Evolutionary conservation across 768 basidiomycete species (phyloP), one percentile per base, ranked within the genome.

Genomic region (Cystofilobasidium macerans): DNA sequence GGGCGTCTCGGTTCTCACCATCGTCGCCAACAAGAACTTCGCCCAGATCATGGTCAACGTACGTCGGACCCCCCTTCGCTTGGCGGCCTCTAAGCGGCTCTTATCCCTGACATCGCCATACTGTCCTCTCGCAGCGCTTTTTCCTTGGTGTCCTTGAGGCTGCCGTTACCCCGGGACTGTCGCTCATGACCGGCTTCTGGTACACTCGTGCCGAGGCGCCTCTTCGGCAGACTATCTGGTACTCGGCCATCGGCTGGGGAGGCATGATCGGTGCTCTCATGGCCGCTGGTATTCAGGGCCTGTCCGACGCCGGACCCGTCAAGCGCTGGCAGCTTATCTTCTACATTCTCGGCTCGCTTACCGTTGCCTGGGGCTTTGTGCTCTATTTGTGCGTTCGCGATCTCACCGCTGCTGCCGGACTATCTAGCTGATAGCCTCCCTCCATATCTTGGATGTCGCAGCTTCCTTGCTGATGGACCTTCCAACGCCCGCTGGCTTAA

Each of bases 211-310:
- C 28, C n/a, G 58, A 66, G 51, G 18, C 35, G 11, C 60, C 60
- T 5, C 47, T 75, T 5, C 69, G 74, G 26, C 76, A 77, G 62
- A 75, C 73, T 0, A 75, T 77, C 66, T 77, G 76, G 76, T 76
- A 63, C 53, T 42, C 28, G 0, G 70, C 73, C 11, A 70, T 77
- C 35, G 75, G 75, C 30, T 74, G 71, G 70, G 76, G 76, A 35
- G 76, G 76, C 12, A 75, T 77, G 73, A 73, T 77, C 62, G 76
- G 76, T 30, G 56, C 71, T 20, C 66, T 76, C 24, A 75, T 76
- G 75, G 76, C 75, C 3, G 76, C 76, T 18, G 76, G 74, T 48
- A 75, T 76, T 67, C 48, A 48, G 3, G 35, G 42, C 3, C 42
- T 64, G 20, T 33, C n/a, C 4, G 56, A 63, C 36, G 14, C 36